phyloP scores from a whole-genome alignment of 2,329 filamentous ascomycete genomes.

The Pseudopyricularia cyperi region DNA sequence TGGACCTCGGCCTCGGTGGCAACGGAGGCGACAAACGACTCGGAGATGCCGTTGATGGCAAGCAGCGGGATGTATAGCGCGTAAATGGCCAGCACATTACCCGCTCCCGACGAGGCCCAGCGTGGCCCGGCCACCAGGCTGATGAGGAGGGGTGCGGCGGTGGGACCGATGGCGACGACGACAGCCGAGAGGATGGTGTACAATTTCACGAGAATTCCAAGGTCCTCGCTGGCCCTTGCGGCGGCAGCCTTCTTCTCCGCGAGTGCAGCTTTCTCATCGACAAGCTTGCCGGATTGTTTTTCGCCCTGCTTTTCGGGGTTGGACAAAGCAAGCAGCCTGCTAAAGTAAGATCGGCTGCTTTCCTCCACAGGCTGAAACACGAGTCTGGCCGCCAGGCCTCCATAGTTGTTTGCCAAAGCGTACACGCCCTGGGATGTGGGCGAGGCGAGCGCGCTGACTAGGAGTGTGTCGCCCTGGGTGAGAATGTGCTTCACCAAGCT shows the following conservation, averaged over 20 bases:
- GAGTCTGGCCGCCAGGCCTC: conserved; percentile 74
- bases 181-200: conserved; percentile 65
- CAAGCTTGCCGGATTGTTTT: neutral
- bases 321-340: conserved; percentile 50
- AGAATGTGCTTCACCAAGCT: conserved; percentile 84
- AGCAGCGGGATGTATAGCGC: conserved; percentile 90
- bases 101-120: conserved; percentile 66
- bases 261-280: conserved; percentile 3
- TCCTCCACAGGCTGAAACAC: conserved; percentile 95
- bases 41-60: conserved; percentile 80
- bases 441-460: conserved; percentile 66
- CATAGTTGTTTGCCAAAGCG: conserved; percentile 88
- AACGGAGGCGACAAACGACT: conserved; percentile 85
- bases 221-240: conserved; percentile 34
- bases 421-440: conserved; percentile 81
- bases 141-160: conserved; percentile 60
- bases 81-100: conserved; percentile 62
- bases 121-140: conserved; percentile 60
- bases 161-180: conserved; percentile 58
- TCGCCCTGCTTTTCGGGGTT: conserved; percentile 6
- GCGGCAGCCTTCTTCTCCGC: conserved; percentile 37
- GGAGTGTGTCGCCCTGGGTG: conserved; percentile 85
- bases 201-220: conserved; percentile 52
- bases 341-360: conserved; percentile 80
- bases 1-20: conserved; percentile 65